Base-by-base conservation (phyloP, 805 yeast species). In the Suhomyces faveliae region DNA sequence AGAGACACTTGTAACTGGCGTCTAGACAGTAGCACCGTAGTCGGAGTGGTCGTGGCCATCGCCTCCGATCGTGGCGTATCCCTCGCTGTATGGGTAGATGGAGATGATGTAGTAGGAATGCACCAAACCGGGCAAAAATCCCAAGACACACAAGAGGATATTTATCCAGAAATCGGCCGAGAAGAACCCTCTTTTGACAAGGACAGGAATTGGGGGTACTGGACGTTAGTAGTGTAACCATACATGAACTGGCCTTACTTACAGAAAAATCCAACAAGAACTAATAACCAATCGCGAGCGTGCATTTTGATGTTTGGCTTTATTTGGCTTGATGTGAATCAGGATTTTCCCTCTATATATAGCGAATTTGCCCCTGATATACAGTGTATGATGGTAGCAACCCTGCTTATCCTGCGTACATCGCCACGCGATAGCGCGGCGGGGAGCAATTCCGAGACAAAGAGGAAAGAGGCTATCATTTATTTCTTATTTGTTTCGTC, bases 51-150 rank as follows among this genome's bases (percentile, higher is more conserved):
- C 53, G 46, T 61, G 66, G 27, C 67, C 69, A 43, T 63, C 65
- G 10, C 67, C 66, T 3, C 66, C 66, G n/a, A 67, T 39, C 2
- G 55, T 57, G 12, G 61, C 61, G 40, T 61, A 60, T 1, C 49
- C 47, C 42, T 65, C 71, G 8, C 62, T 52, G 56, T 66, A 71
- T 6, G 95, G 95, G 60, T 85, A 85, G 56, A 79, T 74, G 47
- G 89, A 81, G 47, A 88, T 87, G 58, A 88, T 84, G 64, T 87
- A 88, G 80, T 88, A 84, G 35, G 85, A 71, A 59, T 88, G 96
- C 51, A 88, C 64, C 30, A 87, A 75, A 9, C 94, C 96, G 0
- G 96, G 96, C 46, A 88, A 60, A 61, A 76, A 83, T 1, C 95
- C 94, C 39, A 88, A 71, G 48, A 80, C 59, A 64, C 89, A 85